Evolutionary conservation across 2,329 filamentous ascomycete species (phyloP).

Genomic region (Nothophaeocryptopus gaeumannii): DNA sequence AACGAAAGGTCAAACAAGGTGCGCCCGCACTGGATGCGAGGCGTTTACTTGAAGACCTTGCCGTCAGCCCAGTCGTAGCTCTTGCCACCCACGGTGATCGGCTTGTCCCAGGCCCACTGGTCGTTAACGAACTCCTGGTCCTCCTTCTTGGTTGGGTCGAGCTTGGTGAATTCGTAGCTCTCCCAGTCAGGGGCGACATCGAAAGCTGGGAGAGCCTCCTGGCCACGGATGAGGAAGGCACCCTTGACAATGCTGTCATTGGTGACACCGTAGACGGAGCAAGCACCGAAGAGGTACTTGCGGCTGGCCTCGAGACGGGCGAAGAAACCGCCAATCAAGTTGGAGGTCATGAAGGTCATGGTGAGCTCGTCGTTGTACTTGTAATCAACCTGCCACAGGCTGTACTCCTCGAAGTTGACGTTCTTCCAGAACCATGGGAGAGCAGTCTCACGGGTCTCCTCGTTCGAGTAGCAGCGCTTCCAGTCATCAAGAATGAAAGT

Average conservation of each 20-base stretch:
- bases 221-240: constrained; percentile 91
- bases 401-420: constrained; percentile 91
- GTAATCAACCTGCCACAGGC: constrained; percentile 90
- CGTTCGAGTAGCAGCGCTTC: constrained; percentile 99
- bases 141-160: constrained; percentile 81
- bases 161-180: constrained; percentile 95
- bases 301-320: constrained; percentile 92
- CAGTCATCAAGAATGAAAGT: constrained; percentile 88
- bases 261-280: constrained; percentile 83
- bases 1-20: constrained; percentile 1
- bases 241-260: constrained; percentile 89
- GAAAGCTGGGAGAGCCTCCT: constrained; percentile 82
- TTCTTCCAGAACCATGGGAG: constrained; percentile 99
- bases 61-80: constrained; percentile 82
- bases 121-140: constrained; percentile 83
- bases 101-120: constrained; percentile 90
- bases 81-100: constrained; percentile 77
- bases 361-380: constrained; percentile 99
- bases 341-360: constrained; percentile 97
- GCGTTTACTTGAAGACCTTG: constrained; percentile 93
- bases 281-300: constrained; percentile 94
- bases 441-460: constrained; percentile 74
- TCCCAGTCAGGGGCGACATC: constrained; percentile 97
- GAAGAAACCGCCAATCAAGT: constrained; percentile 97
- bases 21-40: neutral